Percentiles rank a stretch among this genome's conserved stretches.
Evolutionary conservation across 1,139 yeast species (phyloP).

Genomic region (Magnusiomyces fungicola): DNA sequence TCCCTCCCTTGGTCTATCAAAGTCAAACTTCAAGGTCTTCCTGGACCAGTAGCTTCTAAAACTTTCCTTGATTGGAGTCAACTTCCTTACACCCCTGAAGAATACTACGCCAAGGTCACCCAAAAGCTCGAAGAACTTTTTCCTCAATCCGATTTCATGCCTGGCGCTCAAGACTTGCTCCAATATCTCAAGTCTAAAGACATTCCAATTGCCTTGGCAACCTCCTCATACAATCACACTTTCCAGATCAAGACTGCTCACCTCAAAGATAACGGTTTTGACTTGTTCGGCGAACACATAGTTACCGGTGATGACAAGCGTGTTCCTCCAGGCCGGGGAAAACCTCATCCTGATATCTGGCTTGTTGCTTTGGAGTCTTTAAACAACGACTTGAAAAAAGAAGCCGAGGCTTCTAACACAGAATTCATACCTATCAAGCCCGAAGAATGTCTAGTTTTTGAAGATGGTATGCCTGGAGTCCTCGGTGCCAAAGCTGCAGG

Average conservation of each 20-base stretch:
- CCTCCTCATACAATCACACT: slow-evolving; percentile 63
- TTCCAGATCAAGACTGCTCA: slow-evolving; percentile 64
- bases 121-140: slow-evolving; percentile 53
- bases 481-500: slow-evolving; percentile 76
- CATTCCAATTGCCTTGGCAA: slow-evolving; percentile 87
- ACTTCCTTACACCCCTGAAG: slow-evolving; percentile 60
- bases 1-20: slow-evolving; percentile 87
- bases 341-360: slow-evolving; percentile 93
- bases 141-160: slow-evolving; percentile 59
- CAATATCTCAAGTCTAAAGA: slow-evolving; percentile 41
- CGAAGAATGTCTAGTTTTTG: slow-evolving; percentile 84
- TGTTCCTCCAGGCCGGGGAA: slow-evolving; percentile 77
- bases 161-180: slow-evolving; percentile 75
- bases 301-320: slow-evolving; percentile 86
- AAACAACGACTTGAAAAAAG: slow-evolving; percentile 39
- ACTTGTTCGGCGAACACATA: slow-evolving; percentile 55
- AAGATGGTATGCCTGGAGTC: slow-evolving; percentile 91
- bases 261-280: slow-evolving; percentile 48
- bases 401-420: background rate
- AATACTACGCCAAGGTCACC: slow-evolving; percentile 46
- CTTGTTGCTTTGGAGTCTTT: slow-evolving; percentile 64
- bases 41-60: slow-evolving; percentile 63
- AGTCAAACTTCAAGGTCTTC: slow-evolving; percentile 79
- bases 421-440: slow-evolving; percentile 15
- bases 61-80: slow-evolving; percentile 59